These are phyloP conservation scores for Ophiostoma novo-ulmi DNA, from an alignment of 2,329 filamentous ascomycete genomes.

Conservation along the genomic window DNA sequence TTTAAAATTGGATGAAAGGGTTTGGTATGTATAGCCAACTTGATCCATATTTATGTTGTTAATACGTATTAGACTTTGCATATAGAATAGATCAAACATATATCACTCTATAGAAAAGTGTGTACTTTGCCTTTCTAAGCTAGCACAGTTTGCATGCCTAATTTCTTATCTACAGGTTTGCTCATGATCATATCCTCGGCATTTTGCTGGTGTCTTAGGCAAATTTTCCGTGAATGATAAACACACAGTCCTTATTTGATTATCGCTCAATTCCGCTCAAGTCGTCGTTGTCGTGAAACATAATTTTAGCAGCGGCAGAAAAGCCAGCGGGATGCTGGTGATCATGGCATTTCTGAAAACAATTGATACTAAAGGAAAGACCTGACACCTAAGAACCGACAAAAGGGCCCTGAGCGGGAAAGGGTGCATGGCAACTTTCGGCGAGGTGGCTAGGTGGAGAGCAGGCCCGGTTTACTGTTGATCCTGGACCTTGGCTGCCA, in stretches of 20 bases:
- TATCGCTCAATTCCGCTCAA: neutral
- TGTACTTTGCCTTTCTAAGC: neutral
- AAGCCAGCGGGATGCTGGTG: neutral
- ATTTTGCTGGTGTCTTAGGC: neutral
- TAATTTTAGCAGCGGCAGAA: neutral
- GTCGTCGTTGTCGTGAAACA: neutral
- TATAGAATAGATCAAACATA: no score
- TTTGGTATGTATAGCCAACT: no score
- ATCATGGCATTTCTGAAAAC: neutral
- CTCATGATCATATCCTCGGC: neutral
- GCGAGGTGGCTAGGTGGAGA: neutral
- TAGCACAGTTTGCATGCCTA: neutral
- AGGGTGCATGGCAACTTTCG: neutral
- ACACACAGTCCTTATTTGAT: neutral
- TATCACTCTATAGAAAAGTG: no score
- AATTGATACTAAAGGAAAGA: neutral
- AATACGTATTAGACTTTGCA: no score
- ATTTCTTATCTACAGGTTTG: neutral
- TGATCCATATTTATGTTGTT: no score
- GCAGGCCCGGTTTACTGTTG: neutral
- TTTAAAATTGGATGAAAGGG: no score
- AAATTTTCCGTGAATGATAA: neutral
- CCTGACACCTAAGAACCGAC: neutral
- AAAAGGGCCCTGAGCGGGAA: neutral
- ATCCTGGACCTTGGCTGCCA: conserved; percentile 6